Percentiles rank a stretch among this genome's conserved stretches.
Conservation (phyloP, 257 asterid species). For the Leptodermis oblonga region DNA sequence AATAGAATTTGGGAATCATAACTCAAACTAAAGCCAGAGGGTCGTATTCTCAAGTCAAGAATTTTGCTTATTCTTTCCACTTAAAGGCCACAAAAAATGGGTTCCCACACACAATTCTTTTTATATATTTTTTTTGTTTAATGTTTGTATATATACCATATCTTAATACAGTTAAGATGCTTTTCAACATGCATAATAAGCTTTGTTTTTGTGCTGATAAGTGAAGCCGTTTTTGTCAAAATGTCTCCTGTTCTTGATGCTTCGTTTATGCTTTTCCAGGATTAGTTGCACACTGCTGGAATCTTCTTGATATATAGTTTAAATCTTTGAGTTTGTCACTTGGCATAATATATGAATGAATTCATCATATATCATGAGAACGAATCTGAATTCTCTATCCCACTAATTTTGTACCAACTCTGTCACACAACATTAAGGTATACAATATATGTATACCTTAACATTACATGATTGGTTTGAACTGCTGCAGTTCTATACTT, state of each 20-base stretch:
- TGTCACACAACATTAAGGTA: too few relatives aligned
- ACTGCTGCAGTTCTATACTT: too few relatives aligned
- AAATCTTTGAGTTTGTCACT: conserved; percentile 10
- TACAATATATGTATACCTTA: too few relatives aligned
- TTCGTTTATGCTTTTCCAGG: conserved; percentile 18
- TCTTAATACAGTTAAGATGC: conserved; percentile 45
- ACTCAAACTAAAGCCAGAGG: conserved; percentile 51
- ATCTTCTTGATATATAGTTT: conserved; percentile 7
- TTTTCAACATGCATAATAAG: conserved; percentile 24
- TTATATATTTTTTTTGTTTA: background rate
- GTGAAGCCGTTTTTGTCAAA: conserved; percentile 9
- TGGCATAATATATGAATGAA: too few relatives aligned
- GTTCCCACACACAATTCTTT: conserved; percentile 29
- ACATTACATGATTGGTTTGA: too few relatives aligned
- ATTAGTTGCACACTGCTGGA: conserved; percentile 15
- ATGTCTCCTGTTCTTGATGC: conserved; percentile 15
- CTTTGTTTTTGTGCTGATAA: conserved; percentile 24
- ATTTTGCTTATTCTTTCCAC: conserved; percentile 45
- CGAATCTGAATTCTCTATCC: too few relatives aligned
- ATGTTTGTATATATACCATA: conserved; percentile 4
- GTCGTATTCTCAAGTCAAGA: conserved; percentile 72
- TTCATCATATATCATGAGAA: too few relatives aligned
- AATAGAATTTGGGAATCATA: conserved; percentile 62
- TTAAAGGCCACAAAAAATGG: conserved; percentile 68
- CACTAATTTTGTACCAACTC: too few relatives aligned